Percentiles rank a stretch among this genome's conserved stretches.
These are phyloP conservation scores for Sequoiadendron giganteum DNA, from an alignment of 75 land plant species.

Conservation along the genomic window DNA sequence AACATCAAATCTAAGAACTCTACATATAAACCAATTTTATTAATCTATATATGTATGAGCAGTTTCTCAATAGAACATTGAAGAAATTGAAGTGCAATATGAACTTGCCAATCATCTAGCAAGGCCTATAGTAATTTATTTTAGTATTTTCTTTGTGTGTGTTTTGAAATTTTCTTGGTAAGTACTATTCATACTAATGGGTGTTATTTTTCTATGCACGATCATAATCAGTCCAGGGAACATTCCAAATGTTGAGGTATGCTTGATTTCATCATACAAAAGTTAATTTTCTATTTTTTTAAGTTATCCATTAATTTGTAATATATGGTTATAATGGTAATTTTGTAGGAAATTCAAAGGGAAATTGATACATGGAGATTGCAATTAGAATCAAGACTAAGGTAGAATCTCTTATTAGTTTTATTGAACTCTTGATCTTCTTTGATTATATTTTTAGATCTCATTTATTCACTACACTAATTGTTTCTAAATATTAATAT, in stretches of 20 bases:
- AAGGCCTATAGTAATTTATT: constrained; percentile 20
- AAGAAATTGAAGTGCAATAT: constrained; percentile 46
- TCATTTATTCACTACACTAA: neutral
- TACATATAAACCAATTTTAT: neutral
- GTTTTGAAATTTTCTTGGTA: neutral
- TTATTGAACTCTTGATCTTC: neutral
- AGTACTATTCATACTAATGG: neutral
- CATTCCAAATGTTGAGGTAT: constrained; percentile 6
- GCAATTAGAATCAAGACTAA: neutral
- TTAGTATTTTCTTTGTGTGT: neutral
- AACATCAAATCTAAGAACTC: neutral
- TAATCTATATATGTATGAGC: neutral
- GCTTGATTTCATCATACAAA: neutral
- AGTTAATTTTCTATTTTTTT: neutral
- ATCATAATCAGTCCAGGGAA: neutral
- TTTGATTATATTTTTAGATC: neutral
- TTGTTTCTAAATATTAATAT: too few relatives aligned
- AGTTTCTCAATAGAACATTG: constrained; percentile 41
- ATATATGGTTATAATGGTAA: neutral
- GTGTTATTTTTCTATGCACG: neutral
- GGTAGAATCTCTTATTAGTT: neutral
- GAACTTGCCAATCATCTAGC: constrained; percentile 46
- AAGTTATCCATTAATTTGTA: neutral
- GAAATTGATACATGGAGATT: neutral
- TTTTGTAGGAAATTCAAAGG: neutral